phyloP scores from a whole-genome alignment of 352 stramenopile species.

The Globisporangium paroecandrum region DNA sequence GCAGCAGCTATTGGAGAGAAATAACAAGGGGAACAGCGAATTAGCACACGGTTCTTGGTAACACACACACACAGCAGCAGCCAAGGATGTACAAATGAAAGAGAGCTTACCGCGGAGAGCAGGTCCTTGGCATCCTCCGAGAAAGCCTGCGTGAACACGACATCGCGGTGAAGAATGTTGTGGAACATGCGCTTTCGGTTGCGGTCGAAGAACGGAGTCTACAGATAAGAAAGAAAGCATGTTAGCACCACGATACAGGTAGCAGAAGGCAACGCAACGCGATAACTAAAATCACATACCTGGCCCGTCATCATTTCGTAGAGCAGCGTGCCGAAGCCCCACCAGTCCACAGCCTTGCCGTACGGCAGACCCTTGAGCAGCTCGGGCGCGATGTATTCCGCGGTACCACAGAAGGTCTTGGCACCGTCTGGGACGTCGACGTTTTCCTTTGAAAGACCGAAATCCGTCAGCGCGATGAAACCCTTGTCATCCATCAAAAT shows the following conservation, averaged over 20 bases:
- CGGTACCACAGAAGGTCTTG: constrained; percentile 92
- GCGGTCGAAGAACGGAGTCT: constrained; percentile 93
- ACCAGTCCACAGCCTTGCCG: constrained; percentile 92
- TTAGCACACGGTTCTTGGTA: background rate
- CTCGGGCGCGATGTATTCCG: constrained; percentile 92
- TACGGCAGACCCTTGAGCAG: constrained; percentile 88
- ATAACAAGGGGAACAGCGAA: background rate
- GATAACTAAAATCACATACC: background rate
- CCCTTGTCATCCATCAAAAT: constrained; percentile 93
- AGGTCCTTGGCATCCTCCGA: constrained; percentile 86
- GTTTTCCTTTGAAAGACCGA: constrained; percentile 91
- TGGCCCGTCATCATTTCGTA: constrained; percentile 95
- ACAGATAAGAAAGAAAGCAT: background rate
- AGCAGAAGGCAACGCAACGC: background rate
- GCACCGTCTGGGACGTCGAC: constrained; percentile 84
- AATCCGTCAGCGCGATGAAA: constrained; percentile 91
- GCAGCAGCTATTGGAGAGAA: constrained; percentile 48
- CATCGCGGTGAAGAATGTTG: constrained; percentile 89
- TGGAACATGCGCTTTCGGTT: constrained; percentile 95
- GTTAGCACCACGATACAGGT: background rate
- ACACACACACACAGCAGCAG: background rate
- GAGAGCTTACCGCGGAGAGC: constrained; percentile 47
- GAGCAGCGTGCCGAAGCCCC: constrained; percentile 90
- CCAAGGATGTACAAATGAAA: background rate
- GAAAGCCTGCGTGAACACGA: constrained; percentile 85